A percentile compares a stretch with the other conserved stretches of the same genome.
Conservation (phyloP, 2,329 filamentous ascomycete genomes). For the Fusarium graminum region DNA sequence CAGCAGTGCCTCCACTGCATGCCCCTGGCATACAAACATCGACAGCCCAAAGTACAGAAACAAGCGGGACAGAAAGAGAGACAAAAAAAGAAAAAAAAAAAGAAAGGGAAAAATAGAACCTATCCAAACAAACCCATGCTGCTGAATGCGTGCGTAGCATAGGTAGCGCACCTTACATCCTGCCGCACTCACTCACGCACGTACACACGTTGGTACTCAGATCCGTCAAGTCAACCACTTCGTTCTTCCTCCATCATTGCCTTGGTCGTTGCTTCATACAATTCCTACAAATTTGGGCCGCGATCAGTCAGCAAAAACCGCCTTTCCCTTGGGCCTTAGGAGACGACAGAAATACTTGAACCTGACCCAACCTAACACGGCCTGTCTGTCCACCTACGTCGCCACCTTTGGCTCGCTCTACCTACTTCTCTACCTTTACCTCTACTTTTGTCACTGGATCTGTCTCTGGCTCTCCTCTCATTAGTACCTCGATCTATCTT, state of each 20-base stretch:
- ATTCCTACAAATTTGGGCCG: slow-evolving; percentile 12
- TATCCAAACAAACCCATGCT: slow-evolving; percentile 47
- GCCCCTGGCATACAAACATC: slow-evolving; percentile 47
- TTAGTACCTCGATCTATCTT: slow-evolving; percentile 47
- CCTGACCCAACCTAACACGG: slow-evolving; percentile 33
- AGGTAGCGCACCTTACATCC: slow-evolving; percentile 36
- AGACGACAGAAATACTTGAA: slow-evolving; percentile 21
- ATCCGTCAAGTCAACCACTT: slow-evolving; percentile 24
- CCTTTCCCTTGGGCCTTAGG: slow-evolving; percentile 13
- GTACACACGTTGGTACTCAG: slow-evolving; percentile 17
- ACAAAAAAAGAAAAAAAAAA: neutral
- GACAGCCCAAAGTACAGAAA: slow-evolving; percentile 38
- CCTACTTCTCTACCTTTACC: slow-evolving; percentile 46
- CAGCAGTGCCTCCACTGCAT: slow-evolving; percentile 37
- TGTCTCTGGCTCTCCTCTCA: slow-evolving; percentile 27
- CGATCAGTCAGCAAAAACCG: slow-evolving; percentile 35
- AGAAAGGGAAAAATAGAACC: slow-evolving; percentile 18
- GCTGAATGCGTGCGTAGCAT: slow-evolving; percentile 49
- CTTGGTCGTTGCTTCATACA: slow-evolving; percentile 13
- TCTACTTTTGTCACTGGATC: slow-evolving; percentile 8
- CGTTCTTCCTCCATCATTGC: slow-evolving; percentile 25
- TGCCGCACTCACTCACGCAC: slow-evolving; percentile 35
- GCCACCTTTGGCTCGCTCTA: slow-evolving; percentile 39
- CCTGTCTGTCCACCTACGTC: slow-evolving; percentile 42
- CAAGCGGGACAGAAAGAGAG: slow-evolving; percentile 14